These are phyloP conservation scores for Trichoderma reesei DNA, from an alignment of 495 filamentous ascomycete genomes.

Conservation along the genomic window DNA sequence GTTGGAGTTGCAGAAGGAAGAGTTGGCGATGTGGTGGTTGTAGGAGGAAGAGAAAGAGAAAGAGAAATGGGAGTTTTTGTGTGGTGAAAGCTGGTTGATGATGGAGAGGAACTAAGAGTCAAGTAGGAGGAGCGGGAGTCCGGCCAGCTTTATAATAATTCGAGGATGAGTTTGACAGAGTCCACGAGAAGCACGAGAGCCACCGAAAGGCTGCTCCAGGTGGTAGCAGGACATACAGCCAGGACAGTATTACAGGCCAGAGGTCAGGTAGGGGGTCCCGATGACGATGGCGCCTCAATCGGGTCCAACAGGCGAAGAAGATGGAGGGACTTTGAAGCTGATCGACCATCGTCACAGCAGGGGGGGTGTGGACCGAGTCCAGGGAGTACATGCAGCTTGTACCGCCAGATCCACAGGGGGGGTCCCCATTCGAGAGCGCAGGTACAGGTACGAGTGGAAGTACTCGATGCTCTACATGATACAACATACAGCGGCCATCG, in stretches of 20 bases:
- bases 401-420: too few species aligned
- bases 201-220: neutral
- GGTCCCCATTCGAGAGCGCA: too few species aligned
- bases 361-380: neutral
- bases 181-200: neutral
- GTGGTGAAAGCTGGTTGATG: neutral
- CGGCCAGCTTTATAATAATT: neutral
- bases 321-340: neutral
- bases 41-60: neutral
- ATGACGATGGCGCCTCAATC: conserved; percentile 5
- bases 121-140: neutral
- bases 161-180: neutral
- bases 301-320: neutral
- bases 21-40: neutral
- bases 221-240: neutral
- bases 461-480: too few species aligned
- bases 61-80: too few species aligned
- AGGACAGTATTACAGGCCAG: neutral
- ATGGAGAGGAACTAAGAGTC: neutral
- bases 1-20: neutral
- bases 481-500: too few species aligned
- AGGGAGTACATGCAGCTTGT: too few species aligned
- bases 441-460: too few species aligned
- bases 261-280: neutral
- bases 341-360: conserved; percentile 2